Base-by-base conservation (phyloP, 768 basidiomycete species). In the Calocybe gangraenosa region DNA sequence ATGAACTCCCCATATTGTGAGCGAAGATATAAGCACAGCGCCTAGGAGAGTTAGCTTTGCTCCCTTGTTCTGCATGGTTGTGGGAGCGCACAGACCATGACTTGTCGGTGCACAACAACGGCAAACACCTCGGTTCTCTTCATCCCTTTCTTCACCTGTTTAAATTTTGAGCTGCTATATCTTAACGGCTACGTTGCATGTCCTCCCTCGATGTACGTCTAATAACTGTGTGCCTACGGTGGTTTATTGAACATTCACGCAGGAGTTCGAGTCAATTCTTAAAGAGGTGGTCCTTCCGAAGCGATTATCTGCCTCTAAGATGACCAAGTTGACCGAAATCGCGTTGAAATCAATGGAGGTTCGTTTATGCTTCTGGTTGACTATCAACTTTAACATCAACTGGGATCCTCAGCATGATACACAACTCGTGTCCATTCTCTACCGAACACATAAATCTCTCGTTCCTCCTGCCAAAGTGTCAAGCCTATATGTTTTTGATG, bases 401-500 rank as follows among this genome's bases (percentile, higher is more conserved):
- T 40, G n/a, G 37, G 32, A 40, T 3, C 25, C 14, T 11, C 20
- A 96, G 90, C 67, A 84, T 49, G 92, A 95, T 65, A 87, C 89
- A 2, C 79, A 91, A 56, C 73, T 98, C 40, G 87, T 97, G 41
- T 89, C 92, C 21, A 77, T 82, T 42, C 76, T 98, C 28, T 96
- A 90, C 65, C 86, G 89, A 46, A 87, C 84, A 8, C 94, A 97
- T 70, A 91, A 87, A 64, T 77, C 82, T 7, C 73, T 95, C 28
- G 67, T 81, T 3, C 64, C 78, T 13, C 55, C 74, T 9, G 73
- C 76, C 51, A 95, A 97, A 62, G 78, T 94, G 48, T 82, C 80
- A 31, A 92, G 92, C 66, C 73, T 99, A 40, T 99, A 98, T 65
- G 82, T 86, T 32, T 90, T 99, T 61, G 94, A 99, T 67, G 89